Conservation (phyloP, 306 rosid genomes). For the Cucurbita maxima region DNA sequence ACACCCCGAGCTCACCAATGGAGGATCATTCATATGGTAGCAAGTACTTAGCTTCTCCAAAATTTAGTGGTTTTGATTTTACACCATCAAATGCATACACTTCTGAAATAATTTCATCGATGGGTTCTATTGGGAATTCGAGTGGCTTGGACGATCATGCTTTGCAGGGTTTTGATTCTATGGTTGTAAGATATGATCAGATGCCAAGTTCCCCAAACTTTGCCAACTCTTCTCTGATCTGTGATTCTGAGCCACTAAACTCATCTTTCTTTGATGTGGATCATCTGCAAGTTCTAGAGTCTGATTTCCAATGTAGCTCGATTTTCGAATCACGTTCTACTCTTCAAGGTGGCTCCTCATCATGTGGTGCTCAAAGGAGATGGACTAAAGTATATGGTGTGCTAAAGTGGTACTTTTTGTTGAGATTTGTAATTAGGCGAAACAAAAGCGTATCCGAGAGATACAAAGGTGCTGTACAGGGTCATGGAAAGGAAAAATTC, state of each 20-base stretch:
- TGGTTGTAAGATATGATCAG: conserved; percentile 51
- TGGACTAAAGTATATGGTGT: conserved; percentile 75
- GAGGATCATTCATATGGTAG: conserved; percentile 44
- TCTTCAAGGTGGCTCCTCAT: conserved; percentile 41
- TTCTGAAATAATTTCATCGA: conserved; percentile 64
- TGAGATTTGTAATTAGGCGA: conserved; percentile 15
- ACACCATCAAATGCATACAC: conserved; percentile 46
- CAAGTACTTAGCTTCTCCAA: conserved; percentile 48
- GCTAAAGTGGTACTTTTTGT: conserved; percentile 61
- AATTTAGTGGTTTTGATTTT: conserved; percentile 42
- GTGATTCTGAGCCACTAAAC: conserved; percentile 42
- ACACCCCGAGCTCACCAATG: conserved; percentile 40
- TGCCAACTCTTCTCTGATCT: conserved; percentile 41
- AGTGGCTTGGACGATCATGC: conserved; percentile 61
- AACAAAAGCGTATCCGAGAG: conserved; percentile 13
- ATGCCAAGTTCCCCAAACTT: conserved; percentile 42
- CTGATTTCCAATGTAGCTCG: conserved; percentile 25
- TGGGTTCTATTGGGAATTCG: conserved; percentile 43
- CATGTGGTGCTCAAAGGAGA: conserved; percentile 46
- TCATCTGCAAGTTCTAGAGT: conserved; percentile 51
- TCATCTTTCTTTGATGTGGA: conserved; percentile 50
- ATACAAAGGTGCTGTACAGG: conserved; percentile 14
- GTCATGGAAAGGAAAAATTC: not conserved
- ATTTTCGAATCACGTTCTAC: conserved; percentile 34
- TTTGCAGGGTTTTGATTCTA: conserved; percentile 37